Evolutionary conservation across 768 basidiomycete genomes (phyloP), one percentile per base, ranked within the genome.

Genomic region (Hysterangium stoloniferum): DNA sequence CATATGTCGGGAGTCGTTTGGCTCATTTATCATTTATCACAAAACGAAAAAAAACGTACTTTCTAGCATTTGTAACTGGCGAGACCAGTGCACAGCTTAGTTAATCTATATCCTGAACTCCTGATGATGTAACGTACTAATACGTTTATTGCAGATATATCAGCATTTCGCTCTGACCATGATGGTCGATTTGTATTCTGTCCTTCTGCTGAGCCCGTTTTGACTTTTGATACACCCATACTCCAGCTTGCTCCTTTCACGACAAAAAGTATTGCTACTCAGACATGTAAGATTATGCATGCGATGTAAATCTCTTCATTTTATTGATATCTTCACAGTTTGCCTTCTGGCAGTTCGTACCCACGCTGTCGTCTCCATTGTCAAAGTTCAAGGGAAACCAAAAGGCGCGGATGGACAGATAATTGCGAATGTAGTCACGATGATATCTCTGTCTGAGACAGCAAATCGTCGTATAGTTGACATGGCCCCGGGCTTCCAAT

Each of bases 191-290:
- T 68, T 15, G 40, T 58, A 22, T 73, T 75, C 38, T 71, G 62
- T 34, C 74, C 80, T 2, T 62, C 61, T 35, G 68, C 68, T 2
- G 64, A 55, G 4, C 68, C 79, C 4, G 60, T 68, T 5, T 66
- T 66, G 53, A 64, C 66, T 2, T 86, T 86, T 53, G 64, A 74
- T 17, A 86, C 85, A 2, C 84, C 86, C 11, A 84, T 90, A 46
- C 70, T 72, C 46, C 86, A 89, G 56, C 67, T 88, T 41, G 62
- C 66, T 4, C 59, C 71, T n/a, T 67, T 71, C 37, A 17, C 27
- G 32, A 45, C 59, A 38, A 46, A 55, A 27, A 45, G 33, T 17
- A 35, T 34, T 20, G 19, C 32, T 35, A 6, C 24, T 20, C 28
- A 49, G 29, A 56, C 31, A 48, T 53, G 60, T 52, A 28, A 38